Conservation (phyloP, 495 filamentous ascomycete genomes). For the Neurospora sp. region DNA sequence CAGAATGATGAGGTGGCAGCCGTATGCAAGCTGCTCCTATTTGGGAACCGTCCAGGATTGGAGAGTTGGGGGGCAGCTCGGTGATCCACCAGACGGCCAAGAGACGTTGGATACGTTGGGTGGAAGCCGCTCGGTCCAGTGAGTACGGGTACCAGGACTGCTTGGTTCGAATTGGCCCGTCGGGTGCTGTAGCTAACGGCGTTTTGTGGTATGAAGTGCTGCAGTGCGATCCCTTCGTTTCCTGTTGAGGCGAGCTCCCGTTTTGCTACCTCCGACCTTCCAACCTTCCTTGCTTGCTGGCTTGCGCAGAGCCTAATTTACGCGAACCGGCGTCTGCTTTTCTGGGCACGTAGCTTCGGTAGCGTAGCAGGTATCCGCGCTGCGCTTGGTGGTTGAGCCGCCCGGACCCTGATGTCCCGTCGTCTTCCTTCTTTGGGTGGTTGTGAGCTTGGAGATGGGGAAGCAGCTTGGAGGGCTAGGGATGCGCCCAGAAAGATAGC, state of each 20-base stretch:
- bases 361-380: not conserved
- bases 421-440: not conserved
- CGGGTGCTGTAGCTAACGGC: not conserved
- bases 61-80: conserved; percentile 8
- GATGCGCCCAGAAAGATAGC: not conserved
- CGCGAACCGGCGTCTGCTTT: conserved; percentile 1
- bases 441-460: not conserved
- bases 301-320: not conserved
- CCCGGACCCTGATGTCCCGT: not conserved
- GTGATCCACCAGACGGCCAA: conserved; percentile 9
- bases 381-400: not conserved
- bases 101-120: not conserved
- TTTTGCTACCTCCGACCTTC: not conserved
- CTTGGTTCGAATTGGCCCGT: not conserved
- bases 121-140: not conserved
- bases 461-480: not conserved
- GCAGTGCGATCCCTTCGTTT: conserved; percentile 3
- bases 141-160: not conserved
- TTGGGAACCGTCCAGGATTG: conserved; percentile 15
- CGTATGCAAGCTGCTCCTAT: conserved; percentile 27
- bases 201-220: not conserved
- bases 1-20: conserved; percentile 27
- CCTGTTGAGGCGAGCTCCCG: conserved; percentile 1
- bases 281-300: not conserved
- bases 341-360: not conserved